Percentiles rank a stretch among this genome's conserved stretches.
These are phyloP conservation scores for Populus trichocarpa DNA, from an alignment of 441 rosid genomes.

Conservation along the genomic window DNA sequence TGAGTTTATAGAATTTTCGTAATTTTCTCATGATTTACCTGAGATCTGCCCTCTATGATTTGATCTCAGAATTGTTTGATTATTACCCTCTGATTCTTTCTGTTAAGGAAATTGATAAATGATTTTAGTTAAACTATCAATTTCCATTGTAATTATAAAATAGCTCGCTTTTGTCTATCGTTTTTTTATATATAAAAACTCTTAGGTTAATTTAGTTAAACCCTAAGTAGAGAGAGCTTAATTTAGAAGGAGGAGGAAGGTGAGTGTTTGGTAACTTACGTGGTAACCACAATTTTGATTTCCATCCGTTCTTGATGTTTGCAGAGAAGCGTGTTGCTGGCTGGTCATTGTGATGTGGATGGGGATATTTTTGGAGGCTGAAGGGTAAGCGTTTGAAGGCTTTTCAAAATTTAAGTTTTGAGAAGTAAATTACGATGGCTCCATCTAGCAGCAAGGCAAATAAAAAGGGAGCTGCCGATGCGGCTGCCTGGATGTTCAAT, in stretches of 20 bases:
- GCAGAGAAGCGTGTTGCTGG: neutral
- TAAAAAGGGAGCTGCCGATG: slow-evolving; percentile 70
- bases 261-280: neutral
- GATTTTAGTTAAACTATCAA: neutral
- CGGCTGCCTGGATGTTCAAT: slow-evolving; percentile 94
- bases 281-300: neutral
- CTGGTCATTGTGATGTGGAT: neutral
- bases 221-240: neutral
- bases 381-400: neutral
- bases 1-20: too few species aligned
- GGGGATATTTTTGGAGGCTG: neutral
- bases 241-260: neutral
- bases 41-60: neutral
- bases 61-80: too few species aligned
- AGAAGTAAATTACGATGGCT: neutral
- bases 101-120: neutral
- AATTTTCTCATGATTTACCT: neutral
- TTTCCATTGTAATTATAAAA: neutral
- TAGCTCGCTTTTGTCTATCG: neutral
- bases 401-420: neutral
- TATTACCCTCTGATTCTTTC: neutral
- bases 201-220: neutral
- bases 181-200: too few species aligned
- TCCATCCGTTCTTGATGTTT: neutral
- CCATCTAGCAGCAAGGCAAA: slow-evolving; percentile 41